Evolutionary conservation across 345 rosid genomes (phyloP).

Genomic region (Reutealis trisperma): DNA sequence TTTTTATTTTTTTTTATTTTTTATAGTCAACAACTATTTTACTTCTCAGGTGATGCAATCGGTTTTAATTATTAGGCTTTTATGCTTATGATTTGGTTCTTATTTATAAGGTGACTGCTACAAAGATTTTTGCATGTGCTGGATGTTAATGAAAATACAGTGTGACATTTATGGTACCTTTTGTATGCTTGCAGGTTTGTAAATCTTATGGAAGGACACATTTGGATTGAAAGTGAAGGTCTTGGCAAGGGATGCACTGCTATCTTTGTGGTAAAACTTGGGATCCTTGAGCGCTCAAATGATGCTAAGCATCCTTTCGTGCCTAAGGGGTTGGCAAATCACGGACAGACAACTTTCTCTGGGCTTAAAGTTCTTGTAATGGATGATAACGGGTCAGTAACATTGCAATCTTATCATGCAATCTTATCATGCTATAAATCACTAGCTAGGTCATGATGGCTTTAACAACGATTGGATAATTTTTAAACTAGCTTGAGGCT

Average conservation of each 20-base stretch:
- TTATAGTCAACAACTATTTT: not conserved
- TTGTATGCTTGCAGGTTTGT: slow-evolving; percentile 69
- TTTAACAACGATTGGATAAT: not conserved
- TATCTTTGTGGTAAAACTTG: slow-evolving; percentile 77
- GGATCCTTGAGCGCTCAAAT: slow-evolving; percentile 50
- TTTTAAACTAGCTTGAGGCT: not conserved
- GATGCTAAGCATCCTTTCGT: slow-evolving; percentile 52
- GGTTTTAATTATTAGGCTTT: not conserved
- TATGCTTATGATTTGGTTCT: not conserved
- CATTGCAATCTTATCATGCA: slow-evolving; percentile 9
- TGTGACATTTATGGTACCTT: not conserved
- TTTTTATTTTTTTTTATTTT: not conserved
- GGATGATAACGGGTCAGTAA: slow-evolving; percentile 87
- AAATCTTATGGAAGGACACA: slow-evolving; percentile 92
- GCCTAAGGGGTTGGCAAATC: slow-evolving; percentile 44
- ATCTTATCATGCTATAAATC: slow-evolving; percentile 9
- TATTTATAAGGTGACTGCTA: not conserved
- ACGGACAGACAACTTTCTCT: slow-evolving; percentile 53
- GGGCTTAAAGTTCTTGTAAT: slow-evolving; percentile 95
- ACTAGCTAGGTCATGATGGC: not conserved
- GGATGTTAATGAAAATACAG: not conserved
- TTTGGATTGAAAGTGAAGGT: slow-evolving; percentile 97
- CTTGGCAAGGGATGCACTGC: slow-evolving; percentile 91
- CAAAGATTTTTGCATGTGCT: not conserved
- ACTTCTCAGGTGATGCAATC: not conserved